Percentiles rank a stretch among this genome's conserved stretches.
These are phyloP conservation scores for Zygoascus bituminiphila DNA, from an alignment of 805 yeast species.

Conservation along the genomic window DNA sequence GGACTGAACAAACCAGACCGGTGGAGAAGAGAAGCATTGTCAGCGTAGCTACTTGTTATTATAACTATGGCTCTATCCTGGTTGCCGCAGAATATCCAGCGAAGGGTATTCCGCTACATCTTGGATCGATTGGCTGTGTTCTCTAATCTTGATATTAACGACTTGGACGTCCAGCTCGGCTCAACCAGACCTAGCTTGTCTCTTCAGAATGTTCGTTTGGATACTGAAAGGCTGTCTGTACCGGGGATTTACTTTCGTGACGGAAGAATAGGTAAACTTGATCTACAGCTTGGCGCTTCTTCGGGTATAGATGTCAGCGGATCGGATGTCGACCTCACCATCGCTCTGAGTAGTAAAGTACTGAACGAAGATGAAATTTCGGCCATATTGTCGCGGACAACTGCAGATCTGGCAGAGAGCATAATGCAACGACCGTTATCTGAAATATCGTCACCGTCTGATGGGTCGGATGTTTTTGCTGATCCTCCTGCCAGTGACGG, in stretches of 20 bases:
- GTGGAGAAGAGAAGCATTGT: neutral
- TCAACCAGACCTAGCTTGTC: conserved; percentile 34
- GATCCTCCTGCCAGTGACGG: conserved; percentile 7
- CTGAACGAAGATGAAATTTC: conserved; percentile 27
- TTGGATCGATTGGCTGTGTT: conserved; percentile 74
- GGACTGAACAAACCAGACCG: no score
- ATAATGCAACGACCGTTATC: conserved; percentile 27
- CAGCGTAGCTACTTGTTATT: no score
- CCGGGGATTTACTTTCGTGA: conserved; percentile 57
- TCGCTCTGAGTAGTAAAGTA: conserved; percentile 32
- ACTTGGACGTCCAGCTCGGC: conserved; percentile 72
- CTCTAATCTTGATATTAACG: conserved; percentile 72
- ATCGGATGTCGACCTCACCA: conserved; percentile 43
- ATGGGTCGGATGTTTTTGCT: neutral
- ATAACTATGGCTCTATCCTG: conserved; percentile 33
- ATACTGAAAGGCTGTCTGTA: conserved; percentile 57
- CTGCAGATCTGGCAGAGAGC: conserved; percentile 63
- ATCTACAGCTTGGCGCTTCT: conserved; percentile 52
- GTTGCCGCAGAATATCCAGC: conserved; percentile 82
- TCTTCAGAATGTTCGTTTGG: conserved; percentile 55
- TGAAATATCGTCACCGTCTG: neutral
- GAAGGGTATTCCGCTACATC: conserved; percentile 68
- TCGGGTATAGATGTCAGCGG: conserved; percentile 60
- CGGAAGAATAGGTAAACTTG: conserved; percentile 50
- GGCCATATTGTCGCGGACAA: conserved; percentile 60